Percentiles rank a stretch among this genome's conserved stretches.
phyloP scores from a whole-genome alignment of 345 rosid species.

The Cochlearia excelsa region DNA sequence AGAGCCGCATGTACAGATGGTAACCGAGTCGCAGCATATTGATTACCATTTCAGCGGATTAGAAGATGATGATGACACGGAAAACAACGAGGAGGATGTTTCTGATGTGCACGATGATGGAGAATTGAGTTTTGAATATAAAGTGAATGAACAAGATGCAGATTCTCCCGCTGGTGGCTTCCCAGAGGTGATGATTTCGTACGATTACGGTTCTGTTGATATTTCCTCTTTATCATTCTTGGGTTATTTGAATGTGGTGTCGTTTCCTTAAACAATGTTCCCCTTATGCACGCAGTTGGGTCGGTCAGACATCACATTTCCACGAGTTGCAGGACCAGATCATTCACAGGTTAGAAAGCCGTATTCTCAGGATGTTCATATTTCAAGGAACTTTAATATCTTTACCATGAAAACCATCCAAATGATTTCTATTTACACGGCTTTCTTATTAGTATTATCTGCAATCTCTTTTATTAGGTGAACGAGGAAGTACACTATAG shows the following conservation, averaged over 20 bases:
- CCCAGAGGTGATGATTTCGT: constrained; percentile 57
- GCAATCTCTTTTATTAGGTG: constrained; percentile 45
- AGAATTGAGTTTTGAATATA: constrained; percentile 79
- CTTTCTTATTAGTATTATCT: constrained; percentile 20
- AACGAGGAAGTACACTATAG: constrained; percentile 35
- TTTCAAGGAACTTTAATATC: background rate
- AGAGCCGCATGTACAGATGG: constrained; percentile 68
- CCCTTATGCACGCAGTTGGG: constrained; percentile 57
- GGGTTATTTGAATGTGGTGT: background rate
- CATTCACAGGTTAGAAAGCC: constrained; percentile 47
- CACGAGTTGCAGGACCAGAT: constrained; percentile 42
- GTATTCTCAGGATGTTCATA: constrained; percentile 15
- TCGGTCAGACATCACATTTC: constrained; percentile 59
- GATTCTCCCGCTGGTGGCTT: constrained; percentile 44
- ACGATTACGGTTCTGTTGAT: constrained; percentile 19
- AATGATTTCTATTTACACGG: background rate
- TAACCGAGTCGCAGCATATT: constrained; percentile 73
- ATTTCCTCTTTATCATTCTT: constrained; percentile 13
- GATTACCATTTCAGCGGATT: constrained; percentile 82
- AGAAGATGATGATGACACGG: constrained; percentile 53
- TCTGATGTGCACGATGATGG: constrained; percentile 58
- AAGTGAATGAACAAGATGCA: constrained; percentile 48
- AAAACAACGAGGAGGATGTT: constrained; percentile 46
- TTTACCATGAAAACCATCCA: constrained; percentile 1
- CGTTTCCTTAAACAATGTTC: constrained; percentile 6